phyloP scores from a whole-genome alignment of 345 rosid genomes.

The Carallia pectinifolia region DNA sequence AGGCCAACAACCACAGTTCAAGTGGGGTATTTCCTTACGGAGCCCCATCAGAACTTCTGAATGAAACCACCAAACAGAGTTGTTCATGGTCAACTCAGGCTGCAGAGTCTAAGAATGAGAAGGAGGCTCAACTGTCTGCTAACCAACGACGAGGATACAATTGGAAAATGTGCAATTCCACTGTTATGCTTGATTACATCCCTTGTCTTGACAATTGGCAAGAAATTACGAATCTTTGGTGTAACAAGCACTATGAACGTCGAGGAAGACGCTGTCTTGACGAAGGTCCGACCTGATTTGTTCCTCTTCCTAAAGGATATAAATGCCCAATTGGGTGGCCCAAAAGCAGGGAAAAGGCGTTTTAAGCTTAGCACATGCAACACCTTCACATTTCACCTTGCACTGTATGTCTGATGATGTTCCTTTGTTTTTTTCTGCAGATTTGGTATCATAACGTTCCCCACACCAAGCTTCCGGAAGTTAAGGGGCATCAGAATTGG shows the following conservation, averaged over 20 bases:
- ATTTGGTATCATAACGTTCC: slow-evolving; percentile 95
- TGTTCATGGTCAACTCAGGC: slow-evolving; percentile 92
- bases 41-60: slow-evolving; percentile 75
- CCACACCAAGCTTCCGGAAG: slow-evolving; percentile 81
- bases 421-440: slow-evolving; percentile 35
- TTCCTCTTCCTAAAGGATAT: slow-evolving; percentile 85
- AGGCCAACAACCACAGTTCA: slow-evolving; percentile 42
- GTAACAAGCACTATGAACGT: slow-evolving; percentile 91
- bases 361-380: slow-evolving; percentile 3
- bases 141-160: slow-evolving; percentile 37
- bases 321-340: slow-evolving; percentile 84
- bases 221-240: slow-evolving; percentile 67
- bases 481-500: slow-evolving; percentile 98
- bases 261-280: slow-evolving; percentile 98
- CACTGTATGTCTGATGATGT: background rate
- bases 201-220: slow-evolving; percentile 94
- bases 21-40: slow-evolving; percentile 73
- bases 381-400: background rate
- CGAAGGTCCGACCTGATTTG: slow-evolving; percentile 84
- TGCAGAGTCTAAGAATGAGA: slow-evolving; percentile 79
- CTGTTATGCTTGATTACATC: slow-evolving; percentile 88
- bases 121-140: slow-evolving; percentile 63
- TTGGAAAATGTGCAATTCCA: slow-evolving; percentile 87
- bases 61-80: slow-evolving; percentile 64
- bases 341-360: slow-evolving; percentile 89